phyloP scores from a whole-genome alignment of 163 green algal species.

The Scenedesmus sp. region DNA sequence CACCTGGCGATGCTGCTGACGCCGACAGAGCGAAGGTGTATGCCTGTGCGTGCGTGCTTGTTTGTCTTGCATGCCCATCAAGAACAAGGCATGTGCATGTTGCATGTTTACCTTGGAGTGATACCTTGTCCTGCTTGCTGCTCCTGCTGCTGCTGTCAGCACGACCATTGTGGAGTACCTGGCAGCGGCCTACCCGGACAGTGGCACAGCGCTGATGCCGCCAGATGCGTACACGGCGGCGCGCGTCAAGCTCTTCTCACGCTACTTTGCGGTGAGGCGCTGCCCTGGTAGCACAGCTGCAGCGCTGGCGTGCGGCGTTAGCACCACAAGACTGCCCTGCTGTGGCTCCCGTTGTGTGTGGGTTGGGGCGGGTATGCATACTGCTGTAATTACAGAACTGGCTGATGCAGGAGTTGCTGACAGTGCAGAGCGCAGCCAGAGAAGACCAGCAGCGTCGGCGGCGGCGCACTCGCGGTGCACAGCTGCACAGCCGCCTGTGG shows the following conservation, averaged over 20 bases:
- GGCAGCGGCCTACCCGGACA: constrained; percentile 26
- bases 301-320: no score
- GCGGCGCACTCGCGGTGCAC: no score
- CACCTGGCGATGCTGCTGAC: background rate
- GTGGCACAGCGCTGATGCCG: constrained; percentile 39
- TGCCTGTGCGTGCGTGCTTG: background rate
- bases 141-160: background rate
- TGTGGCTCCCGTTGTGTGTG: no score
- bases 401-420: no score
- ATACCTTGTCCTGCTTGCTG: background rate
- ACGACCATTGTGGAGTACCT: constrained; percentile 51
- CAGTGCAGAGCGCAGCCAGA: no score
- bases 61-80: no score
- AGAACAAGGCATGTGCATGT: no score
- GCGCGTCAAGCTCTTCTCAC: constrained; percentile 42
- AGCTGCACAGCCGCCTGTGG: no score
- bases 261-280: constrained; percentile 36
- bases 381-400: no score
- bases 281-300: background rate
- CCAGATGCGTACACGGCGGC: constrained; percentile 29
- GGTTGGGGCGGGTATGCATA: no score
- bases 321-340: background rate
- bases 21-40: background rate
- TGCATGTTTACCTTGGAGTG: no score
- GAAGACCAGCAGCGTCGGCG: no score